Conservation (phyloP, 306 rosid species). For the Vicia villosa region DNA sequence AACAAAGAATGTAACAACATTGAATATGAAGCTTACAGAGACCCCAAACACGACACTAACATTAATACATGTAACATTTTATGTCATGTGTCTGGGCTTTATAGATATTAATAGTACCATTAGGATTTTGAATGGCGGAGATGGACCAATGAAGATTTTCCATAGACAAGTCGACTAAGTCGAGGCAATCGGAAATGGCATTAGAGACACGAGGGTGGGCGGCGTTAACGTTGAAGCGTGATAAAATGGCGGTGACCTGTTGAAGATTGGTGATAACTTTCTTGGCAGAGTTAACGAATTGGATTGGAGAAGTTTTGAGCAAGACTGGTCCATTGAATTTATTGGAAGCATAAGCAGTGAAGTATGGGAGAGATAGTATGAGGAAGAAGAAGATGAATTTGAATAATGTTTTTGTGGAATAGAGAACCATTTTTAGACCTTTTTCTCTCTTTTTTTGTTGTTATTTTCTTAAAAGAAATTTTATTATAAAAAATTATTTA, state of each 20-base stretch:
- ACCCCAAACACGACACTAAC: too few relatives aligned
- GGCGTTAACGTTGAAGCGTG: slow-evolving; percentile 29
- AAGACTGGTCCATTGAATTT: slow-evolving; percentile 12
- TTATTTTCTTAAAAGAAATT: too few relatives aligned
- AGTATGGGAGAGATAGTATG: slow-evolving; percentile 17
- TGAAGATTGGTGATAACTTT: slow-evolving; percentile 36
- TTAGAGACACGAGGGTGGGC: slow-evolving; percentile 53
- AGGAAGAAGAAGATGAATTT: slow-evolving; percentile 8
- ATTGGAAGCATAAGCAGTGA: slow-evolving; percentile 4
- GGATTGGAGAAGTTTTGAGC: slow-evolving; percentile 46
- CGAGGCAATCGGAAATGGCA: slow-evolving; percentile 71
- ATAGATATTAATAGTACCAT: slow-evolving; percentile 24
- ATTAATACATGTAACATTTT: too few relatives aligned
- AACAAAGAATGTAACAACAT: too few relatives aligned
- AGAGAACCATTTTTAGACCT: slow-evolving; percentile 38
- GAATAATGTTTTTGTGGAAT: background rate
- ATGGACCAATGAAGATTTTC: slow-evolving; percentile 58
- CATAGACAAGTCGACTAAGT: slow-evolving; percentile 58
- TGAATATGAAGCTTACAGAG: too few relatives aligned
- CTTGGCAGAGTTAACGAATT: slow-evolving; percentile 45
- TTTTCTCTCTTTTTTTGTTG: too few relatives aligned
- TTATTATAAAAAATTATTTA: too few relatives aligned
- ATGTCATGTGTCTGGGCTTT: background rate
- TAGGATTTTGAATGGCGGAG: slow-evolving; percentile 58
- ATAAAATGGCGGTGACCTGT: slow-evolving; percentile 51